A percentile compares a stretch with the other conserved stretches of the same genome.
These are phyloP conservation scores for Flammula alnicola DNA, from an alignment of 1,284 basidiomycete genomes.

Conservation along the genomic window DNA sequence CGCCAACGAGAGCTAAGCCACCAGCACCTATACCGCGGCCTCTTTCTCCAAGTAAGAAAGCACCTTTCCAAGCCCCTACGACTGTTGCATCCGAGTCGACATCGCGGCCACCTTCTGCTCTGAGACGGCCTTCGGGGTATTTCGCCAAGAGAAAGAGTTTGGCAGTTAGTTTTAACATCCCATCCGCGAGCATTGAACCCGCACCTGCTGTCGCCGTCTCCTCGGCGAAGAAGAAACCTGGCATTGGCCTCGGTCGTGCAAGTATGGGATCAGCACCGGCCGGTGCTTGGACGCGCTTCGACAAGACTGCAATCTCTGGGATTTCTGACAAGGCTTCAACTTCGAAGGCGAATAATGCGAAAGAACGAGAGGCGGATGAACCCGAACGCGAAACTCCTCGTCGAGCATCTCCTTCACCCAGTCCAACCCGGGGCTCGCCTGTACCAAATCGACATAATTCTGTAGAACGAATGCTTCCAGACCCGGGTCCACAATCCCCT, in stretches of 20 bases:
- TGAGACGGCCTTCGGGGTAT: constrained; percentile 70
- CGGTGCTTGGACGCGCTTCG: constrained; percentile 40
- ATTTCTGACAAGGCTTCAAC: neutral
- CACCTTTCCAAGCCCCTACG: constrained; percentile 38
- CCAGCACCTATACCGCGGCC: constrained; percentile 39
- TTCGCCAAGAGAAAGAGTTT: constrained; percentile 73
- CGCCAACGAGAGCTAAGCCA: constrained; percentile 22
- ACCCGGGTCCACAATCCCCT: too few relatives aligned
- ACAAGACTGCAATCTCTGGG: constrained; percentile 29
- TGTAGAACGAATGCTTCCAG: neutral
- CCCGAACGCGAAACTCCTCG: constrained; percentile 15
- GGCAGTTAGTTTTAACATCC: constrained; percentile 35
- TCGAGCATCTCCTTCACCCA: constrained; percentile 30
- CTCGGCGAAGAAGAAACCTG: constrained; percentile 42
- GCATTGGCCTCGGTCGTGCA: constrained; percentile 38
- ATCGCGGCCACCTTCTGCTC: constrained; percentile 40
- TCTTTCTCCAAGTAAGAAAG: constrained; percentile 50
- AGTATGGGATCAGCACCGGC: constrained; percentile 43
- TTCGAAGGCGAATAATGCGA: constrained; percentile 1
- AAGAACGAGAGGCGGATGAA: constrained; percentile 17
- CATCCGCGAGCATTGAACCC: constrained; percentile 14
- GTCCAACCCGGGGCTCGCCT: constrained; percentile 29
- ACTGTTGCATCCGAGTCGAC: constrained; percentile 21
- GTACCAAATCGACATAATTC: constrained; percentile 19
- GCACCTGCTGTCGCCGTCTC: constrained; percentile 10